Percentiles rank a stretch among this genome's conserved stretches.
These are phyloP conservation scores for Buddleja alternifolia DNA, from an alignment of 257 asterid species.

Conservation along the genomic window DNA sequence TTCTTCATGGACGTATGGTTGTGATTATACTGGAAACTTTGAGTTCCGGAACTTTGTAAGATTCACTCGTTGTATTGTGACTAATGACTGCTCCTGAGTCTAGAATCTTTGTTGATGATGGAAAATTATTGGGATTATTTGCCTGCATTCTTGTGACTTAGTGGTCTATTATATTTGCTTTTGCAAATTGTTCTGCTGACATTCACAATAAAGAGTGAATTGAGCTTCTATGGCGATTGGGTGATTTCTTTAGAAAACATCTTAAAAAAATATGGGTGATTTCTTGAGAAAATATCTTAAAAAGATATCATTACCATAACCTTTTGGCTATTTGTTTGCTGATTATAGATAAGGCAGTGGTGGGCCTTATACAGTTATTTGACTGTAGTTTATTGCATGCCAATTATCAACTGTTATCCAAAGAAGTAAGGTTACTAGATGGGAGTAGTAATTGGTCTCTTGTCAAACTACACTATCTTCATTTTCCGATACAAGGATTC, in stretches of 20 bases:
- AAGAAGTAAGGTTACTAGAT: background rate
- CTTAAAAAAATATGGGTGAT: no score
- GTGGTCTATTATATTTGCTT: no score
- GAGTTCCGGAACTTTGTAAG: no score
- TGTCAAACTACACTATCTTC: background rate
- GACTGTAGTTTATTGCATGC: no score
- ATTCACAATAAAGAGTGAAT: constrained; percentile 4
- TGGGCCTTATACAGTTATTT: background rate
- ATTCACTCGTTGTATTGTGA: no score
- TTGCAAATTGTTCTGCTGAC: background rate
- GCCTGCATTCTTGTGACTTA: background rate
- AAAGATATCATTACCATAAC: background rate
- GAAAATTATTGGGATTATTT: background rate
- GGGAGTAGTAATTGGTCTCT: background rate
- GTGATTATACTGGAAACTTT: no score
- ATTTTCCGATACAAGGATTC: background rate
- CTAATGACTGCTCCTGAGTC: background rate
- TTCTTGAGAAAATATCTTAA: background rate
- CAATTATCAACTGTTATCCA: no score
- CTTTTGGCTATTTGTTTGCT: background rate
- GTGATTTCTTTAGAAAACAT: no score
- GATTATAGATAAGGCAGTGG: background rate
- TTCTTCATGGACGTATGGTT: no score
- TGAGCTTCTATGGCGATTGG: constrained; percentile 10
- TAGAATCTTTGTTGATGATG: constrained; percentile 5